Conservation (phyloP, 768 basidiomycete species). For the Serendipita sp. region DNA sequence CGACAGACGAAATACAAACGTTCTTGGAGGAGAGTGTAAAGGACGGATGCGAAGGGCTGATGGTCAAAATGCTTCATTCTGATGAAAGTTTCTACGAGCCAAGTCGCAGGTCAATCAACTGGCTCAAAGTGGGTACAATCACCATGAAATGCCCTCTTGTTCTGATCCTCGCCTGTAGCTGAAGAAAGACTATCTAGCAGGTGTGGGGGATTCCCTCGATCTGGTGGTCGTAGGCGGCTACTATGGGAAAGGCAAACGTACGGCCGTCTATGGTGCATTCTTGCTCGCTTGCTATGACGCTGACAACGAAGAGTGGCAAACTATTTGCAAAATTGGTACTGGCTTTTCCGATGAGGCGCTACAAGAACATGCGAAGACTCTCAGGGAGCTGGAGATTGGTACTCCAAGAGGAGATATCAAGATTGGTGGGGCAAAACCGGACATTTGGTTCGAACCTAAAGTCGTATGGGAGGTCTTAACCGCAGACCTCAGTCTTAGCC, state of each 20-base stretch:
- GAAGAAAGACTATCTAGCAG: constrained; percentile 96
- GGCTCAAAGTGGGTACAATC: constrained; percentile 64
- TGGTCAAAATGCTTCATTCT: constrained; percentile 97
- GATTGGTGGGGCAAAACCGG: constrained; percentile 84
- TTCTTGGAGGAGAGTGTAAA: constrained; percentile 96
- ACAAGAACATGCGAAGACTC: constrained; percentile 58
- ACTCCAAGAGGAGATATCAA: constrained; percentile 72
- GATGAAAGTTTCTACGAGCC: constrained; percentile 92
- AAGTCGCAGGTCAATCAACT: constrained; percentile 86
- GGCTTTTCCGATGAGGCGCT: constrained; percentile 91
- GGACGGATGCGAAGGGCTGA: constrained; percentile 95
- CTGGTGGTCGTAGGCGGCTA: constrained; percentile 96
- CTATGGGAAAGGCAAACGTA: constrained; percentile 94
- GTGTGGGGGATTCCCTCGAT: constrained; percentile 93
- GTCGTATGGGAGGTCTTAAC: constrained; percentile 97
- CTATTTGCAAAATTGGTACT: constrained; percentile 98
- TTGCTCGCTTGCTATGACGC: constrained; percentile 91
- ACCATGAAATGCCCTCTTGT: constrained; percentile 4
- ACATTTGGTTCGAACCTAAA: constrained; percentile 95
- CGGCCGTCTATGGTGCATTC: constrained; percentile 95
- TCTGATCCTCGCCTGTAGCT: constrained; percentile 34
- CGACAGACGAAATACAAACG: constrained; percentile 80
- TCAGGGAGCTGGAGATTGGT: constrained; percentile 60
- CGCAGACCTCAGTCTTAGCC: constrained; percentile 91
- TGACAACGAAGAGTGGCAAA: constrained; percentile 88